Base-by-base conservation (phyloP, 2,329 filamentous ascomycete genomes). In the Monascus ruber region DNA sequence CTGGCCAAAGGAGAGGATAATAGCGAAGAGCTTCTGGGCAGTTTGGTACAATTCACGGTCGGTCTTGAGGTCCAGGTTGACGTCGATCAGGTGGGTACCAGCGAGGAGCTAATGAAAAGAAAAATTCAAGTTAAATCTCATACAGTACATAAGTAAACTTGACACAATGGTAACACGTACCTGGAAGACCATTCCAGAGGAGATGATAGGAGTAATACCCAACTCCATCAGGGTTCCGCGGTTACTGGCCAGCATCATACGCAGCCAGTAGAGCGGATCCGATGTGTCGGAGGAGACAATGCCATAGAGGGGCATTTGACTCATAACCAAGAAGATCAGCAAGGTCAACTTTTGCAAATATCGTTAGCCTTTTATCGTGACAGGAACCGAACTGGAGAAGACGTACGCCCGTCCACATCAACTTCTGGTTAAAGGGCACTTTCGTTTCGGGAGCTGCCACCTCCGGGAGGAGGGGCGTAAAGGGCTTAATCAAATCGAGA, bases 181-280 rank as follows among this genome's bases (percentile, higher is more conserved):
- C 69, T 98, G 91, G 80, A 98, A 98, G 60, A 98, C 87, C 91
- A 98, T 98, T 70, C 91, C 91, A 31, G 91, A 96, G 44, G 91
- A 95, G 71, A 98, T 96, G 69, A 98, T 98, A 56, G 93, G 93
- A 24, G 91, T 94, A 56, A 96, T 91, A 73, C 88, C 87, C 72
- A 94, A 63, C 63, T 94, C 88, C 88, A 94, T 94, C 65, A 94
- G 66, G 25, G 88, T 94, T 68, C 88, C 88, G 60, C 88, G 81
- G 68, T 98, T 98, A 83, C 86, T 94, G 62, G 91, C 91, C 78
- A 96, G 80, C 81, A 98, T 95, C 89, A 98, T 96, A 69, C 91
- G 84, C 61, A 98, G 77, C 91, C 91, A 98, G 79, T 98, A 98
- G 59, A 98, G 76, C 54, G 91, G 93, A 72, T 98, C 93, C 46